phyloP scores from a whole-genome alignment of 1,139 yeast species.

The Taphrina deformans region DNA sequence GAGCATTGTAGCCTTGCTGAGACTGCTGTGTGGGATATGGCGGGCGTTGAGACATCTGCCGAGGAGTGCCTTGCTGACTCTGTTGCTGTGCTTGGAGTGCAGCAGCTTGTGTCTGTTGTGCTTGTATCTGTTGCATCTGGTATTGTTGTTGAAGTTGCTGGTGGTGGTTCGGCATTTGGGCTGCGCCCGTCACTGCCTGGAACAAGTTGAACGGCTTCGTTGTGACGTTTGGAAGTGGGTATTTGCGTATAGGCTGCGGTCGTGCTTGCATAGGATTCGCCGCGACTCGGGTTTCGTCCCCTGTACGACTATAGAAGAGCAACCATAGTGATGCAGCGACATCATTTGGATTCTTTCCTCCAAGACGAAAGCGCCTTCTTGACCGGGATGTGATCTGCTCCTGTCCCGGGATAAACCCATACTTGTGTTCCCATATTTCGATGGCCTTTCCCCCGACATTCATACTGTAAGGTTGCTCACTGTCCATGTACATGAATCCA shows the following conservation, averaged over 20 bases:
- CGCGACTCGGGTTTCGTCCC: slow-evolving; percentile 30
- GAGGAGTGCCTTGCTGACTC: slow-evolving; percentile 18
- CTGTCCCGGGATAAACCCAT: slow-evolving; percentile 35
- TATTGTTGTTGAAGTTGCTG: slow-evolving; percentile 24
- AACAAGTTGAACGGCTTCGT: slow-evolving; percentile 29
- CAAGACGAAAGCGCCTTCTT: slow-evolving; percentile 34
- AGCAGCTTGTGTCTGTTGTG: neutral
- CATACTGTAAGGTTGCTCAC: slow-evolving; percentile 32
- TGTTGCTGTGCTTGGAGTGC: slow-evolving; percentile 23
- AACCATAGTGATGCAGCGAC: slow-evolving; percentile 30
- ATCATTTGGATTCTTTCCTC: slow-evolving; percentile 29
- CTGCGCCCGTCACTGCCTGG: slow-evolving; percentile 19
- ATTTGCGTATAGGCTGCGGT: slow-evolving; percentile 35
- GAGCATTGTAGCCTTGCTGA: neutral
- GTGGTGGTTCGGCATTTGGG: slow-evolving; percentile 22
- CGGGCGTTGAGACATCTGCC: neutral
- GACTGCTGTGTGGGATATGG: neutral
- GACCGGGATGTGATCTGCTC: slow-evolving; percentile 35
- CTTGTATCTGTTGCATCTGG: slow-evolving; percentile 25
- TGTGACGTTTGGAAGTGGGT: slow-evolving; percentile 33
- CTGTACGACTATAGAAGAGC: slow-evolving; percentile 21
- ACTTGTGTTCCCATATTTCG: slow-evolving; percentile 36
- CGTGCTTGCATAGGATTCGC: slow-evolving; percentile 33
- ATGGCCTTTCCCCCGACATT: slow-evolving; percentile 34
- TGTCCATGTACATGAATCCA: slow-evolving; percentile 37